Evolutionary conservation across 2,329 filamentous ascomycete species (phyloP), one percentile per base, ranked within the genome.

Genomic region (Drechslerella dactyloides): DNA sequence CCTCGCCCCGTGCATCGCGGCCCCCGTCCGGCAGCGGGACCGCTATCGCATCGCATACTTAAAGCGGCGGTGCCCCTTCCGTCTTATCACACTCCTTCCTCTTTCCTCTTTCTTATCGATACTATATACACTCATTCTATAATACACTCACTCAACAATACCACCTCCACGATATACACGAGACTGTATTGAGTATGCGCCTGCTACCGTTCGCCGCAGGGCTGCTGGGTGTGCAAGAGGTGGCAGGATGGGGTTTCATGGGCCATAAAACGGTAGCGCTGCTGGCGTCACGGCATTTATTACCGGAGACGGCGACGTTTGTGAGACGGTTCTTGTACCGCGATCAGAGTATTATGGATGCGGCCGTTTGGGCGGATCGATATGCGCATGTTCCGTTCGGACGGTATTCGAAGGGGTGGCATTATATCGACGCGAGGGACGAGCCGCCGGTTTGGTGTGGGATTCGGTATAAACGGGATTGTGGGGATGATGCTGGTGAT

Each of bases 351-450:
- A 82, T 89, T 24, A 86, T 86, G 53, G 82, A 82, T 64, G 83
- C 89, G 1, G 87, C 87, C 1, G 85, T 85, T 8, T 89, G 87
- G 87, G 87, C 87, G 30, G 87, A 89, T 79, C 86, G 83, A 42
- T 82, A 87, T 78, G 83, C 86, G 23, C 89, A 89, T 80, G 87
- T 85, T 6, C 82, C 83, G 78, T 87, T 85, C 81, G 86, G 85
- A 13, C 81, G 82, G 40, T 89, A 86, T 78, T 86, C 84, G 7
- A 84, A 82, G 74, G 83, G 83, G 35, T 88, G 87, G 78, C 87
- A 89, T 81, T 89, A 86, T 80, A 89, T 89, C 79, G 87, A 89
- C 78, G 86, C 87, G 69, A 83, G 87, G 76, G 87, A 89, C 79
- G 78, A 80, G 75, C 87, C 87, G 62, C 87, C 87, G 0, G 76